Evolutionary conservation across 345 rosid genomes (phyloP), one percentile per base, ranked within the genome.

Genomic region (Chamaenerion angustifolium): DNA sequence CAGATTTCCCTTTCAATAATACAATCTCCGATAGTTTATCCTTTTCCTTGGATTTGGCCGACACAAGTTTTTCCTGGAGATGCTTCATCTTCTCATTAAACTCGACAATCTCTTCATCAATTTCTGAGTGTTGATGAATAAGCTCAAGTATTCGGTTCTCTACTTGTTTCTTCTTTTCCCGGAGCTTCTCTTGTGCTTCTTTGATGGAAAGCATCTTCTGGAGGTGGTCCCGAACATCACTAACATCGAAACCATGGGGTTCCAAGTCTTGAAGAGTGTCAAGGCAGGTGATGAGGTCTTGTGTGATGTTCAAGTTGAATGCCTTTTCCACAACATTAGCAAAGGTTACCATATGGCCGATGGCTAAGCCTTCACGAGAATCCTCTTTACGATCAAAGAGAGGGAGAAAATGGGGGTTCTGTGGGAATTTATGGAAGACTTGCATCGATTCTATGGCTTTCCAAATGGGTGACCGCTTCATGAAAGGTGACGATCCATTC

Each of bases 341-440:
- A 35, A 68, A 73, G 19, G 66, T 68, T 49, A 69, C 12, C 78
- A 73, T 73, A 41, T 48, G 15, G 11, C 62, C 71, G n/a, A 63
- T 54, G 9, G 74, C 78, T 14, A 52, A 48, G 59, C 75, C 78
- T 63, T 73, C 72, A 12, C 69, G 69, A 12, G n/a, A 47, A 41
- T 18, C 47, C 58, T 60, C 67, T 27, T 54, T 55, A 8, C 25
- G 12, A 40, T 52, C 40, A 8, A 25, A 11, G 27, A 73, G 53
- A 51, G 69, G 75, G 54, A 40, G 42, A 23, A 73, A 73, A 64
- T 73, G 78, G 18, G 69, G 71, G 12, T 57, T 43, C 40, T 73
- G 78, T 17, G 69, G 74, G 15, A 66, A 25, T 31, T 13, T 41
- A 40, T 58, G 42, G 57, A 69, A 66, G 12, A 55, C 57, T 54